Base-by-base conservation (phyloP, 2,329 filamentous ascomycete species). In the Penicillium janthinellum region DNA sequence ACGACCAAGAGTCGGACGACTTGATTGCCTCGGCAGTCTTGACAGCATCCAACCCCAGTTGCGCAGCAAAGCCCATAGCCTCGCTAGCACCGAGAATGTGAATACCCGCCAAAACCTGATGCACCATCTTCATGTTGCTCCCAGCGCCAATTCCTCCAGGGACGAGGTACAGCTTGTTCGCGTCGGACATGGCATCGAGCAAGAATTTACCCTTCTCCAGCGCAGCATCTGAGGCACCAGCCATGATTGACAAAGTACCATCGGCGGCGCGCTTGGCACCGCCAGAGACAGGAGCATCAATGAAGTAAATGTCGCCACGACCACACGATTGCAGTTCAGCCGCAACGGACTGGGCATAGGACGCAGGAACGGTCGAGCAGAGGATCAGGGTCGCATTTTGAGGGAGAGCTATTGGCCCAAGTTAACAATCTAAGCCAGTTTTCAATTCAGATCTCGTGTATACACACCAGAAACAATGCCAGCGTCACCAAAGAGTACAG, bases 171-270 rank as follows among this genome's bases (percentile, higher is more conserved):
- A 92, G 77, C 71, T 90, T 90, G 44, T 71, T 71, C 14, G 69
- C 59, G 48, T 76, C 77, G 1, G 88, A 84, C 79, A 93, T 85
- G 65, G 84, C 83, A 54, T 85, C 79, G 2, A 92, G 79, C 1
- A 92, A 75, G 50, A 80, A 82, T 22, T 80, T 81, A 0, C 83
- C 87, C 58, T 83, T 83, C 37, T 81, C 78, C 1, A 91, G 75
- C 5, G 85, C 85, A 2, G 79, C 80, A 0, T 84, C 80, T 0
- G 83, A 78, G 0, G 82, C 88, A 1, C 87, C 86, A 0, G 88
- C 88, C 84, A 93, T 91, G 70, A 93, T 92, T 6, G 88, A 90
- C 44, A 92, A 77, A 0, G 89, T 90, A 3, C 90, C 90, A 51
- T 89, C 84, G 0, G 87, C 88, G 1, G 89, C 89, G 37, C 89